These are phyloP conservation scores for Solanum appendiculatum DNA, from an alignment of 257 asterid species.

Conservation along the genomic window DNA sequence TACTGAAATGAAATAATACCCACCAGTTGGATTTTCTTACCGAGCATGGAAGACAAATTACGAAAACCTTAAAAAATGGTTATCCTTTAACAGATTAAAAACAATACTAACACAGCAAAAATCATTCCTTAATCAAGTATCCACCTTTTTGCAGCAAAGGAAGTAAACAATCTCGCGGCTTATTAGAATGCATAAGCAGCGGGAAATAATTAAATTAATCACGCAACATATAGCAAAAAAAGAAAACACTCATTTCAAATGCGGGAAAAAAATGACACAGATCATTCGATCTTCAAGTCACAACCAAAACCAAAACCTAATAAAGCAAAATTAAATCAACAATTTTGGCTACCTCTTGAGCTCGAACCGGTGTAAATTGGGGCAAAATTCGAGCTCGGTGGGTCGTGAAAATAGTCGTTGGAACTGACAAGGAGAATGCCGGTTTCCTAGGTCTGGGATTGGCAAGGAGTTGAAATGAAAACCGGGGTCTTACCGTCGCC, in stretches of 20 bases:
- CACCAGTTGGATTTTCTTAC: neutral
- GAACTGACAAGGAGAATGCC: conserved; percentile 18
- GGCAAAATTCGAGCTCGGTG: conserved; percentile 7
- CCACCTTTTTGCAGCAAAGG: neutral
- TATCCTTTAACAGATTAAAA: neutral
- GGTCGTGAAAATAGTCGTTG: conserved; percentile 12
- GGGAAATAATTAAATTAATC: neutral
- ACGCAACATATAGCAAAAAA: neutral
- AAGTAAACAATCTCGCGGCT: neutral
- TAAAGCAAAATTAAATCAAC: neutral
- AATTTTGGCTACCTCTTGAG: conserved; percentile 51
- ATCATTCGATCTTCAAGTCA: neutral
- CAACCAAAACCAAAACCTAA: neutral
- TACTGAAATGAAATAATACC: neutral
- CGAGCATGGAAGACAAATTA: neutral
- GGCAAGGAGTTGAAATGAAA: conserved; percentile 12
- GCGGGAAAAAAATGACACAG: neutral
- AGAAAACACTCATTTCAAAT: neutral
- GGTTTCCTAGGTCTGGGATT: conserved; percentile 14
- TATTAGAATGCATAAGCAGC: neutral
- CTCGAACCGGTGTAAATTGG: conserved; percentile 18
- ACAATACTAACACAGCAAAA: neutral
- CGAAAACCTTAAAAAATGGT: neutral
- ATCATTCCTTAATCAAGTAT: neutral
- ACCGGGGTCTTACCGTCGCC: neutral